Evolutionary conservation across 2,329 filamentous ascomycete species (phyloP), one percentile per base, ranked within the genome.

Genomic region (Aspergillus sp.): DNA sequence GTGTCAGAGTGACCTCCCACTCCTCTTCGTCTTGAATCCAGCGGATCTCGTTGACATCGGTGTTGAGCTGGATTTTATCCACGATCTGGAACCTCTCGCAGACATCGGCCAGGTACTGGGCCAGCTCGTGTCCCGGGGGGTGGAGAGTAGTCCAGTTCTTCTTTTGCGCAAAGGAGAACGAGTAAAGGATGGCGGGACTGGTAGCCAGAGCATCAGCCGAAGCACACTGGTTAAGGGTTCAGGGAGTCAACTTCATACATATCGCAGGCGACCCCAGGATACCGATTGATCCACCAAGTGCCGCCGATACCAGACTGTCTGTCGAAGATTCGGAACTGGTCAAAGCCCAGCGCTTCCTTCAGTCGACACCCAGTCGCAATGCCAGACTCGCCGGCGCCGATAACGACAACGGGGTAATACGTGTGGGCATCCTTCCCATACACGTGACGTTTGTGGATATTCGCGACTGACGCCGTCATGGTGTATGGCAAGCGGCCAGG

Each of bases 251-350:
- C n/a, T 11, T 37, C 49, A 43, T 54, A 68, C 63, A 72, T 52
- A 49, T 78, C 73, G 44, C 73, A 77, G 5, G 72, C 72, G 34
- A 60, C 56, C 51, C 71, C 71, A 7, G 72, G 76, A 51, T 81
- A 81, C 19, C 66, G 61, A 49, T 80, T 81, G 27, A 68, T 68
- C 53, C 67, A 68, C 78, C 78, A 82, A 1, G 76, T 80, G 5
- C 78, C 78, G 19, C 77, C 77, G 26, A 79, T 62, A 3, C 68
- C 67, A 3, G 62, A 56, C 39, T 74, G 62, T 8, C 71, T 63
- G 15, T 81, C 78, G 37, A 79, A 80, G 47, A 81, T 66, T 16
- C 63, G 61, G 43, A 80, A 68, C 38, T 78, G 73, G 39, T 69
- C 67, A 33, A 75, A 74, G 17, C 66, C 67, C 26, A 79, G 66